Evolutionary conservation across 2,329 filamentous ascomycete species (phyloP), one percentile per base, ranked within the genome.

Genomic region (Hymenoscyphus fraxineus): DNA sequence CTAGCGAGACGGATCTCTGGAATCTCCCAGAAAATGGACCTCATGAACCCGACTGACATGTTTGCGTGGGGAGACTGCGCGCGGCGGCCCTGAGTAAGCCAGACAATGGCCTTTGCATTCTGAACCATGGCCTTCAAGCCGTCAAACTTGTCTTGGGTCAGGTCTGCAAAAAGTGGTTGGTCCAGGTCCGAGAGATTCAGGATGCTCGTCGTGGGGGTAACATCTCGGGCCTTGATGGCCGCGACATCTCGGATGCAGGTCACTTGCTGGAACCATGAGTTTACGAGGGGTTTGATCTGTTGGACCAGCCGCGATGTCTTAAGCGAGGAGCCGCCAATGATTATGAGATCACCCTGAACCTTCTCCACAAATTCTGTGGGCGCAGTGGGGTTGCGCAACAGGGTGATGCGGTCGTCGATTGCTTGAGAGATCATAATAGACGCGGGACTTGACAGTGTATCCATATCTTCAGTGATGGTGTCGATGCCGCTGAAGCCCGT

Each of bases 351-450:
- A 16, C 13, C 13, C 13, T 12, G 13, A 15, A 41, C 40, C 40
- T 41, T 12, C 27, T 27, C 27, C 3, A 27, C 27, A 27, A 27
- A 27, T 3, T 27, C 27, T 41, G 40, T 15, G 13, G 40, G 40
- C 40, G 13, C 13, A 41, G 40, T 16, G 1, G 76, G 75, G 9
- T 71, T 58, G 6, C 73, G 72, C 9, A 76, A 59, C 31, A 73
- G 70, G 3, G 61, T 60, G 9, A 77, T 54, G 2, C 65, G 66
- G 6, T 72, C 65, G 65, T 77, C 73, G 1, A 77, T 69, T 1
- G 77, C 77, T 56, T 77, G 76, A 0, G 73, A 68, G 0, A 73
- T 57, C 51, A 77, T 69, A 3, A 76, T 66, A 2, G 70, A 69
- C 3, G 71, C 7, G 7, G 12, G 32, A 9, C 68, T 0, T 44